Evolutionary conservation across 2,329 filamentous ascomycete species (phyloP).

Genomic region (Ramularia collo-cygni): DNA sequence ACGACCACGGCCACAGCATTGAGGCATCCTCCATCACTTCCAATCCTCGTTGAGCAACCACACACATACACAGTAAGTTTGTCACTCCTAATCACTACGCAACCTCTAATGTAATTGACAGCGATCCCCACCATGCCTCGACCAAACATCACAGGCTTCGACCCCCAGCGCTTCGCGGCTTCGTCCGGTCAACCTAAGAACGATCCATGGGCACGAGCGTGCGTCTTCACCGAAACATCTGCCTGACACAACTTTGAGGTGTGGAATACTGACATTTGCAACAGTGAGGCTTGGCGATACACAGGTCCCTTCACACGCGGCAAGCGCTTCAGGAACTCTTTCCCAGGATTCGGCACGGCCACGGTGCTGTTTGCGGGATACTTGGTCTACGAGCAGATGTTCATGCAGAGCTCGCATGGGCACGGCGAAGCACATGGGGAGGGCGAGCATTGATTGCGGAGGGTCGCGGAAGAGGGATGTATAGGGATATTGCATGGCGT

Average conservation of each 20-base stretch:
- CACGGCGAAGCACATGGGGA: constrained; percentile 17
- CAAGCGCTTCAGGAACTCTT: constrained; percentile 79
- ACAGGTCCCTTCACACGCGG: constrained; percentile 76
- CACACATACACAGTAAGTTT: too few species aligned
- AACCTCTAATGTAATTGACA: too few species aligned
- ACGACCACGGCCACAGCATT: too few species aligned
- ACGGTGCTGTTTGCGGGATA: constrained; percentile 86
- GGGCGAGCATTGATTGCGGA: constrained; percentile 18
- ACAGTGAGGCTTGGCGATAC: constrained; percentile 92
- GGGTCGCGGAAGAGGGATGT: constrained; percentile 7
- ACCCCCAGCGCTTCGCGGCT: constrained; percentile 70
- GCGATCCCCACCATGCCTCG: constrained; percentile 16
- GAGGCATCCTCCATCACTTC: too few species aligned
- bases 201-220: constrained; percentile 60
- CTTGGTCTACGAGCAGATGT: constrained; percentile 82
- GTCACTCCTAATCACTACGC: too few species aligned
- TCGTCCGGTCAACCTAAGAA: constrained; percentile 56
- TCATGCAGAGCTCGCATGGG: constrained; percentile 43
- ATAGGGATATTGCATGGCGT: constrained; percentile 15
- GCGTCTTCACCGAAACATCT: constrained; percentile 30
- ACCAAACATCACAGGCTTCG: constrained; percentile 87
- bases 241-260: neutral
- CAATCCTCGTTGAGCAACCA: too few species aligned
- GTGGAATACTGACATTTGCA: constrained; percentile 5
- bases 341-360: constrained; percentile 89